A percentile compares a stretch with the other conserved stretches of the same genome.
These are phyloP conservation scores for Malus hybrid DNA, from an alignment of 331 rosid genomes.

Conservation along the genomic window DNA sequence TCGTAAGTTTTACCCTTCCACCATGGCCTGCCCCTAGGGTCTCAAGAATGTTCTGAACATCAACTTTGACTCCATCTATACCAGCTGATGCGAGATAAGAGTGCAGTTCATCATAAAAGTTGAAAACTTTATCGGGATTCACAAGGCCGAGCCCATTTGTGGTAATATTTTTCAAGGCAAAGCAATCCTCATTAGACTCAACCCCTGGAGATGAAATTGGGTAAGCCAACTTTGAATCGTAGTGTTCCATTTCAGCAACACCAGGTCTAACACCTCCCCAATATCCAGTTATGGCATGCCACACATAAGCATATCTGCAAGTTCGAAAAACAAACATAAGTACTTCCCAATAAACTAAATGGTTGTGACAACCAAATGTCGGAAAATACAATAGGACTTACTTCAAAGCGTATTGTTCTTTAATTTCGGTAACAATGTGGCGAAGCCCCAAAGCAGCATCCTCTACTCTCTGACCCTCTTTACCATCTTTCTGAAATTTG, in stretches of 20 bases:
- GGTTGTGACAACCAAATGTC: not conserved
- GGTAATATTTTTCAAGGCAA: constrained; percentile 40
- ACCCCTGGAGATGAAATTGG: constrained; percentile 80
- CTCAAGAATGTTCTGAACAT: constrained; percentile 87
- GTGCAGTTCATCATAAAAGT: constrained; percentile 84
- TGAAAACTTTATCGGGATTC: constrained; percentile 69
- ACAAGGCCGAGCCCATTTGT: constrained; percentile 90
- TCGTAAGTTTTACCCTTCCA: constrained; percentile 75
- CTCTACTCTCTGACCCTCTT: constrained; percentile 59
- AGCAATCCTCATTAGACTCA: constrained; percentile 57
- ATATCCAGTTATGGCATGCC: constrained; percentile 97
- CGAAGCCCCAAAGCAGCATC: constrained; percentile 65
- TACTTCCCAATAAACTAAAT: not conserved
- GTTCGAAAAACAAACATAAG: constrained; percentile 7
- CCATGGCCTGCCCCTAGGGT: constrained; percentile 92
- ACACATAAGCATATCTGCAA: constrained; percentile 65
- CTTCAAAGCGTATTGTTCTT: constrained; percentile 51
- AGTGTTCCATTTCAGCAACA: constrained; percentile 63
- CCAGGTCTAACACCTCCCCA: constrained; percentile 96
- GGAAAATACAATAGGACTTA: constrained; percentile 16
- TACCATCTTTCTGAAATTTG: constrained; percentile 86
- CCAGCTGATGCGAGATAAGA: constrained; percentile 78
- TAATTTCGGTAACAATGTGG: constrained; percentile 59
- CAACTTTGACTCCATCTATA: constrained; percentile 87
- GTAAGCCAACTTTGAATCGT: constrained; percentile 57